These are phyloP conservation scores for Hymenoscyphus repandus DNA, from an alignment of 2,329 filamentous ascomycete genomes.

Conservation along the genomic window DNA sequence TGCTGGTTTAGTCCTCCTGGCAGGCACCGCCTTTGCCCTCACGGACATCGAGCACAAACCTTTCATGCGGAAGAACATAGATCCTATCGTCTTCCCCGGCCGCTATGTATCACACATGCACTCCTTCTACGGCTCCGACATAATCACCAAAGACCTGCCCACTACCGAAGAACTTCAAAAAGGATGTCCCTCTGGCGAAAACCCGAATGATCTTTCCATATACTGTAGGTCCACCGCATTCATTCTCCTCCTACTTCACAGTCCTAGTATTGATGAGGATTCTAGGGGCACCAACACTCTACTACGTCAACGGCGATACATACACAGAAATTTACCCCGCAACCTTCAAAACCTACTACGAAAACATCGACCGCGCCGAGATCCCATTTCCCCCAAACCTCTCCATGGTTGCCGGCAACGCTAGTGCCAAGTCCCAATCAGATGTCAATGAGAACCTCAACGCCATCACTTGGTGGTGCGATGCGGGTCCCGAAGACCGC, in stretches of 20 bases:
- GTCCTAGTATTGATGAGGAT: not conserved
- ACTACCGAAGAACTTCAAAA: slow-evolving; percentile 34
- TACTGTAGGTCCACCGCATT: slow-evolving; percentile 33
- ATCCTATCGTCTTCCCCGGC: slow-evolving; percentile 38
- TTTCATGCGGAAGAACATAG: slow-evolving; percentile 42
- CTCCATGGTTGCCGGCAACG: slow-evolving; percentile 37
- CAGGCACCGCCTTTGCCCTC: not conserved
- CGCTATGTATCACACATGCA: slow-evolving; percentile 38
- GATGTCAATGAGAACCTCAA: slow-evolving; percentile 29
- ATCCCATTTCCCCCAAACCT: slow-evolving; percentile 41
- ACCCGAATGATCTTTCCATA: slow-evolving; percentile 41
- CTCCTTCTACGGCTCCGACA: slow-evolving; percentile 40
- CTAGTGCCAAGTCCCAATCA: slow-evolving; percentile 31
- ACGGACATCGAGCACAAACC: slow-evolving; percentile 7
- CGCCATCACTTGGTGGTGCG: slow-evolving; percentile 34
- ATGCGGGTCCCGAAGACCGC: slow-evolving; percentile 24
- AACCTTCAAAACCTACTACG: slow-evolving; percentile 44
- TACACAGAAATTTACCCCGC: slow-evolving; percentile 32
- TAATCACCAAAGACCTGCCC: slow-evolving; percentile 34
- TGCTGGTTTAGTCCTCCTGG: not conserved
- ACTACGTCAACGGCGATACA: slow-evolving; percentile 30
- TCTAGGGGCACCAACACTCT: slow-evolving; percentile 38
- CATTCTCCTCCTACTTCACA: not conserved
- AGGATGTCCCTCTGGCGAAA: slow-evolving; percentile 38
- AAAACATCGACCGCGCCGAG: slow-evolving; percentile 37